Evolutionary conservation across 768 basidiomycete genomes (phyloP).

Genomic region (Hericium coralloides): DNA sequence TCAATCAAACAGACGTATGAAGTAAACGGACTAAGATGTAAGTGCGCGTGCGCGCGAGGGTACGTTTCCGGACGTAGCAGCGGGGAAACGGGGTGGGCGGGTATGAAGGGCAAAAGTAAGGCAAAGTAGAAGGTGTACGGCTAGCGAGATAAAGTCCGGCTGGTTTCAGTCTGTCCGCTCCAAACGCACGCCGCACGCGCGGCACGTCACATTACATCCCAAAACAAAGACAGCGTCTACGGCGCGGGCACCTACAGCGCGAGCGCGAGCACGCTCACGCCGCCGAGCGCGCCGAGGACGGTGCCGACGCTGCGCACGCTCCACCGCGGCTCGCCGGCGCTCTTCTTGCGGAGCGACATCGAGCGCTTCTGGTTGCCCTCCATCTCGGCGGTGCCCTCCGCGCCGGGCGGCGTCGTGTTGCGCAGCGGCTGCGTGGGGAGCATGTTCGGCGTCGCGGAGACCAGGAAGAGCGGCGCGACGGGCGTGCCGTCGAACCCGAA

Average conservation of each 20-base stretch:
- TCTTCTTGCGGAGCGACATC: neutral
- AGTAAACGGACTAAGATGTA: too few species aligned
- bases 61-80: too few species aligned
- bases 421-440: conserved; percentile 63
- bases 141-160: too few species aligned
- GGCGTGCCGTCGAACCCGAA: conserved; percentile 74
- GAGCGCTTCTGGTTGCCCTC: neutral
- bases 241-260: neutral
- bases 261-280: neutral
- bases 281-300: conserved; percentile 1
- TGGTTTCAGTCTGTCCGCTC: too few species aligned
- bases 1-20: too few species aligned
- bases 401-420: conserved; percentile 25
- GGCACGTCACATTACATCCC: too few species aligned
- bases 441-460: conserved; percentile 78
- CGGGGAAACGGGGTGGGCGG: too few species aligned
- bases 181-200: too few species aligned
- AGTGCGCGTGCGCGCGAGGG: too few species aligned
- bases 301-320: neutral
- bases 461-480: conserved; percentile 57
- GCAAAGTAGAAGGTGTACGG: too few species aligned
- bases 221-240: too few species aligned
- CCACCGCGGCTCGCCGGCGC: neutral
- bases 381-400: neutral
- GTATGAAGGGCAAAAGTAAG: too few species aligned